phyloP scores from a whole-genome alignment of 305 asterid species.

The Solanum hybrid region DNA sequence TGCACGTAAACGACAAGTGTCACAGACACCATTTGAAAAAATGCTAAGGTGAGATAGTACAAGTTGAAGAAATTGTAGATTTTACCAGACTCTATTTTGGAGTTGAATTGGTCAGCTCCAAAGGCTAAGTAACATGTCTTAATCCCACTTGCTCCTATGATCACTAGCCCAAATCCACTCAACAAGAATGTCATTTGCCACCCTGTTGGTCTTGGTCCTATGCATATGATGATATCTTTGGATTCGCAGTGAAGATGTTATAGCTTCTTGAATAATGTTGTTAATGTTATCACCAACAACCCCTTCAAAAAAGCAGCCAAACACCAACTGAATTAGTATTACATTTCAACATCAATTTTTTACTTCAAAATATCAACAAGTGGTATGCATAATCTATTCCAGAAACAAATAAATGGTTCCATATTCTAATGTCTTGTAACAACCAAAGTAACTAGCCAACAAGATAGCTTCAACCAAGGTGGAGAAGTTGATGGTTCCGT shows the following conservation, averaged over 20 bases:
- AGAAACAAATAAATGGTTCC: constrained; percentile 38
- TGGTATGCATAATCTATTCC: constrained; percentile 5
- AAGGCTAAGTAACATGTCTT: constrained; percentile 61
- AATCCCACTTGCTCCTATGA: constrained; percentile 18
- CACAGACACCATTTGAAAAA: constrained; percentile 43
- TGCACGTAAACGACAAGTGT: too few relatives aligned
- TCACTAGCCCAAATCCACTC: constrained; percentile 22
- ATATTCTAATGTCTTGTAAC: not conserved
- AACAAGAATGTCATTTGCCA: constrained; percentile 41
- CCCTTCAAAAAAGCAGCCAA: constrained; percentile 22
- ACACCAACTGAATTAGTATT: not conserved
- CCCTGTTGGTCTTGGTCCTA: constrained; percentile 22
- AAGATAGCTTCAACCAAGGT: not conserved
- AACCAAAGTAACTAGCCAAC: too few relatives aligned
- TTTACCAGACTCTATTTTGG: constrained; percentile 31
- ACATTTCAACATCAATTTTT: not conserved
- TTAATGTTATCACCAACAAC: constrained; percentile 32
- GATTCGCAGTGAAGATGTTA: constrained; percentile 50
- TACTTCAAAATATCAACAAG: too few relatives aligned
- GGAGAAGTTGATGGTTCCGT: not conserved
- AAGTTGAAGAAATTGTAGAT: constrained; percentile 71
- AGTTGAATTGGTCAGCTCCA: constrained; percentile 74
- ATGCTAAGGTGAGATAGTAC: constrained; percentile 53
- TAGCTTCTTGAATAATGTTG: constrained; percentile 37
- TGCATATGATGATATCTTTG: constrained; percentile 18